Conservation (phyloP, 192 early-diverging fungal species). For the Entomortierella parvispora region DNA sequence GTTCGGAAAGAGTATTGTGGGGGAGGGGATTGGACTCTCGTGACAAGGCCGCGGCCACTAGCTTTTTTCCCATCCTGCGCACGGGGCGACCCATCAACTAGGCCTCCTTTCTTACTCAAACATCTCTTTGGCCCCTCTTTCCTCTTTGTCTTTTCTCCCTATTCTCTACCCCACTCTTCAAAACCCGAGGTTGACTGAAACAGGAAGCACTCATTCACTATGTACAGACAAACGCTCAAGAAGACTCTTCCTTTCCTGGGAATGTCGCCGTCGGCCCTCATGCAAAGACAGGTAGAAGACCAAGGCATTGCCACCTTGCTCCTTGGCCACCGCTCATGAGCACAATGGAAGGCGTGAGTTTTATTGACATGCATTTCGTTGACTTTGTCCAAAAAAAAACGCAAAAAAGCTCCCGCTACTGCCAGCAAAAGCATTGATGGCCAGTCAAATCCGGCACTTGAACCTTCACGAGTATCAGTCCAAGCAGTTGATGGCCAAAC, state of each 20-base stretch:
- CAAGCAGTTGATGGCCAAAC: slow-evolving; percentile 45
- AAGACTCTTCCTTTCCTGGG: slow-evolving; percentile 11
- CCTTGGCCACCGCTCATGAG: background rate
- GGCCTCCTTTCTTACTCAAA: background rate
- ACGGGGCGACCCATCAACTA: too few species aligned
- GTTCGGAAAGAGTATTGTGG: background rate
- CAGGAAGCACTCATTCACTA: background rate
- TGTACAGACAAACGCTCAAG: slow-evolving; percentile 22
- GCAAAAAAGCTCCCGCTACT: slow-evolving; percentile 9
- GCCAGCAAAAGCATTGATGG: slow-evolving; percentile 14
- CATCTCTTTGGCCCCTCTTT: background rate
- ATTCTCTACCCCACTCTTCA: background rate
- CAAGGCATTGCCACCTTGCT: background rate
- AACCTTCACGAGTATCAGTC: slow-evolving; percentile 51
- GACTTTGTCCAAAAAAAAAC: background rate
- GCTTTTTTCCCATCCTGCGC: too few species aligned
- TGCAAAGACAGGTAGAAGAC: slow-evolving; percentile 15
- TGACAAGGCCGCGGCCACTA: background rate
- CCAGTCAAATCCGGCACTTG: slow-evolving; percentile 38
- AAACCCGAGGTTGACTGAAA: background rate
- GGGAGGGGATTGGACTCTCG: background rate
- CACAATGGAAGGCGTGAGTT: background rate
- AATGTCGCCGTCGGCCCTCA: slow-evolving; percentile 12
- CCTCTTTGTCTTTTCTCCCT: background rate
- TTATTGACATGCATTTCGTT: background rate